Base-by-base conservation (phyloP, 768 basidiomycete genomes). In the Paxillus involutus region DNA sequence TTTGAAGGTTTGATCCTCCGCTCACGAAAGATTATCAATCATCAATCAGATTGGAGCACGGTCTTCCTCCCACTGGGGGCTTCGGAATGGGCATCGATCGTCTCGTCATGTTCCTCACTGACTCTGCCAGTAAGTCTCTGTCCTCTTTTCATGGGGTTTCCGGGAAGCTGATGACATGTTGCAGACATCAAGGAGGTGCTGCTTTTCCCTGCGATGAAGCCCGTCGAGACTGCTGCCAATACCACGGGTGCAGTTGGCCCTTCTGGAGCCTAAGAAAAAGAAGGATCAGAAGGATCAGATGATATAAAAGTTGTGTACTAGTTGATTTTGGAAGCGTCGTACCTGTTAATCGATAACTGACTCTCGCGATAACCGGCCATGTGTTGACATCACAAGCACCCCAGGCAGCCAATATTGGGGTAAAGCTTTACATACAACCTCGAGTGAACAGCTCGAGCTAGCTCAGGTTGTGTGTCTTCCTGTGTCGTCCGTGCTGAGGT, bases 141-240 rank as follows among this genome's bases (percentile, higher is more conserved):
- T 13, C 16, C 21, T 45, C 29, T 19, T 13, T 30, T n/a, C 30
- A 17, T 3, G 29, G 10, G 3, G 8, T 10, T 29, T 12, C 33
- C 44, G 51, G 24, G 21, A 16, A 45, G 10, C 60, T 63, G 32
- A 61, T 42, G 19, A 43, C 4, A 7, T 10, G 10, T 50, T 50
- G 11, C 63, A 92, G 91, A 97, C 67, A 95, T 96, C 80, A 98
- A 98, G 81, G 94, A 96, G 69, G 94, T 98, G 35, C 74, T 98
- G 36, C 73, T 96, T 42, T 98, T 98, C 91, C 94, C 94, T 17
- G 95, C 94, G 2, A 97, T 98, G 94, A 92, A 93, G 81, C 94
- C 94, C 7, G 73, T 81, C 35, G 85, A 86, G 52, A 78, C 73
- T 0, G 61, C 69, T 4, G 62, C 81, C 0, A 72, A 72, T 55